phyloP scores from a whole-genome alignment of 352 stramenopile genomes.

The Globisporangium polare region DNA sequence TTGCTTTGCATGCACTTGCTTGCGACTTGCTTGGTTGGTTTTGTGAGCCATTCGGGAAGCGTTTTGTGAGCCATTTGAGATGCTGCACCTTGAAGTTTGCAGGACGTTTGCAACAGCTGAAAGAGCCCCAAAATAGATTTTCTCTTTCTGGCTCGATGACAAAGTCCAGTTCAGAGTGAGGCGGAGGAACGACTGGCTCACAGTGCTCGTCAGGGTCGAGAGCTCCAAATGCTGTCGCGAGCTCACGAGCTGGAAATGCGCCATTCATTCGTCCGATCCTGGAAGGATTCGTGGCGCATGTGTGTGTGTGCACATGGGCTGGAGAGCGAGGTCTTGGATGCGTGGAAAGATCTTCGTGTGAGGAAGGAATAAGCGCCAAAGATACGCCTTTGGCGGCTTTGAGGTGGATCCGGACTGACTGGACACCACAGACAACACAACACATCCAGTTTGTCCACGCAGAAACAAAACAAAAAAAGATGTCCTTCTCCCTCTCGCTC shows the following conservation, averaged over 20 bases:
- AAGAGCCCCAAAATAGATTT: not conserved
- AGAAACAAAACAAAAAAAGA: not conserved
- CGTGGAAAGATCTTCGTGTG: not conserved
- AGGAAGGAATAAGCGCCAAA: not conserved
- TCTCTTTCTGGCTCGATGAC: not conserved
- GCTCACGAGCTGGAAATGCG: not conserved
- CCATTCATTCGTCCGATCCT: not conserved
- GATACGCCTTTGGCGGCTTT: not conserved
- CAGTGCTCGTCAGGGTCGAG: not conserved
- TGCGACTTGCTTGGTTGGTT: no score
- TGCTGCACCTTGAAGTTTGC: not conserved
- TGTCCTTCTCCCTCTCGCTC: not conserved
- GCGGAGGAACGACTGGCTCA: not conserved
- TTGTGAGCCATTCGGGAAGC: no score
- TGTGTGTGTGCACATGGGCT: not conserved
- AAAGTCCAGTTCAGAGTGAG: not conserved
- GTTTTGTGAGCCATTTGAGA: constrained; percentile 2
- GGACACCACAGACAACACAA: not conserved
- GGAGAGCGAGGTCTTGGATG: not conserved
- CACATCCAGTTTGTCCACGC: not conserved
- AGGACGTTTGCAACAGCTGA: not conserved
- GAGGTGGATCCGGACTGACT: not conserved
- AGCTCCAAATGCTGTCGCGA: not conserved
- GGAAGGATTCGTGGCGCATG: not conserved
- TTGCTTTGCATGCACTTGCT: not conserved